phyloP scores from a whole-genome alignment of 75 land plant genomes.

The Pinus tabuliformis region DNA sequence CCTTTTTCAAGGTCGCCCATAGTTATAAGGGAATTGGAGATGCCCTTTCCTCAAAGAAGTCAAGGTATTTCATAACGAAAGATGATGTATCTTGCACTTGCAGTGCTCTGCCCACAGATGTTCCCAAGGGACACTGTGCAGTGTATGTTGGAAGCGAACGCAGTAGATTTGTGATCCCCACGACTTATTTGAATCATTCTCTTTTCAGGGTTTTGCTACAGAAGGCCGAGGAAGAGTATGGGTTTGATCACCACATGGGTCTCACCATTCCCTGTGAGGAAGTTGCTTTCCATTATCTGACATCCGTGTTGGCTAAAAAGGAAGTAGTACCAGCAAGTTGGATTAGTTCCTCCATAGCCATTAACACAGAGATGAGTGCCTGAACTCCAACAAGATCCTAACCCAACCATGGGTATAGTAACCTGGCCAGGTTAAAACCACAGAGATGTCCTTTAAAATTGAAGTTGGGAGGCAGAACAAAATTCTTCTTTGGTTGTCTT shows the following conservation, averaged over 20 bases:
- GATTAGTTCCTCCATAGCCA: not conserved
- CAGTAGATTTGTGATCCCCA: constrained; percentile 50
- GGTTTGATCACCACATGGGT: constrained; percentile 48
- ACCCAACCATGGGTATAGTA: too few relatives aligned
- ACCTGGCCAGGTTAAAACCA: too few relatives aligned
- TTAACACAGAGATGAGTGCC: too few relatives aligned
- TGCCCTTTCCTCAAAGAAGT: not conserved
- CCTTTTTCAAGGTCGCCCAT: not conserved
- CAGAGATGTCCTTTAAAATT: too few relatives aligned
- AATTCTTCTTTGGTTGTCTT: too few relatives aligned
- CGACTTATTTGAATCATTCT: constrained; percentile 40
- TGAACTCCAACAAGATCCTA: too few relatives aligned
- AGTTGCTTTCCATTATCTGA: constrained; percentile 7
- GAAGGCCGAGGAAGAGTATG: constrained; percentile 66
- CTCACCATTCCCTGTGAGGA: constrained; percentile 69
- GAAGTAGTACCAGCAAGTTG: not conserved
- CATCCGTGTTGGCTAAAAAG: not conserved
- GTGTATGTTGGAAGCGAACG: constrained; percentile 65
- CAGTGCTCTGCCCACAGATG: constrained; percentile 3
- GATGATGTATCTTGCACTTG: not conserved
- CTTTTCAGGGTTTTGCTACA: constrained; percentile 42
- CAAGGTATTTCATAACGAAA: not conserved
- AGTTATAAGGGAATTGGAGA: not conserved
- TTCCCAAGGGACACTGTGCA: constrained; percentile 36
- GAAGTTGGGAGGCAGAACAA: too few relatives aligned